phyloP scores from a whole-genome alignment of 208 protist species.

The Trypanosoma melophagium region DNA sequence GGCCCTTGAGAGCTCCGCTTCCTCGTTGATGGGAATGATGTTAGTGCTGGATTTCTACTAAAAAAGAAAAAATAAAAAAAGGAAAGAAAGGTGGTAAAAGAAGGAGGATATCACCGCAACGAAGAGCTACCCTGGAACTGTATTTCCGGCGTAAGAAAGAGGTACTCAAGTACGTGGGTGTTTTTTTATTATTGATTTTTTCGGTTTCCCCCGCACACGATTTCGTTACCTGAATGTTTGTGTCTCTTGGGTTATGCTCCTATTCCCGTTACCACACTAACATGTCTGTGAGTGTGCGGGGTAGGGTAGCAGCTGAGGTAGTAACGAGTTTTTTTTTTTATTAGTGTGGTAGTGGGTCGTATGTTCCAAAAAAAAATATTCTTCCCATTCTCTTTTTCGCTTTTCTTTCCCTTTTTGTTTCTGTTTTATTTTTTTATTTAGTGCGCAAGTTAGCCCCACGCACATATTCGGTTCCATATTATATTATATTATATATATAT shows the following conservation, averaged over 20 bases:
- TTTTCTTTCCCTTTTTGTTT: conserved; percentile 21
- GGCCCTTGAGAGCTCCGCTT: conserved; percentile 62
- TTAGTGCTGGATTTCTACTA: conserved; percentile 71
- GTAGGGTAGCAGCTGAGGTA: too few relatives aligned
- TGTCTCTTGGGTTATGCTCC: conserved; percentile 3
- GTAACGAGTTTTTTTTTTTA: too few relatives aligned
- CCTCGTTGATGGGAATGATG: conserved; percentile 66
- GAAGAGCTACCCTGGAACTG: too few relatives aligned
- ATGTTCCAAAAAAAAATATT: background rate
- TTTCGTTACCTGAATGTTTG: background rate
- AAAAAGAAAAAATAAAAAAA: background rate
- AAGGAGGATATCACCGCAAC: too few relatives aligned
- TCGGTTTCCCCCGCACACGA: too few relatives aligned
- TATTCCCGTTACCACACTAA: too few relatives aligned
- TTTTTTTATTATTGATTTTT: conserved; percentile 20
- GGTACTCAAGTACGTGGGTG: too few relatives aligned
- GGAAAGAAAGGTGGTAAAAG: background rate
- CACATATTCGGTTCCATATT: background rate
- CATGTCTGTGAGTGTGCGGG: background rate
- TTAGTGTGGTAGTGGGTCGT: too few relatives aligned
- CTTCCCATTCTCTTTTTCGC: conserved; percentile 14
- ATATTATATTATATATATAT: background rate
- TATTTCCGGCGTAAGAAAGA: too few relatives aligned
- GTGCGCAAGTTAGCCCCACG: background rate
- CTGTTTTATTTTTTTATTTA: background rate